Conservation (phyloP, 140 eudicot genomes). For the Flaveria floridana region DNA sequence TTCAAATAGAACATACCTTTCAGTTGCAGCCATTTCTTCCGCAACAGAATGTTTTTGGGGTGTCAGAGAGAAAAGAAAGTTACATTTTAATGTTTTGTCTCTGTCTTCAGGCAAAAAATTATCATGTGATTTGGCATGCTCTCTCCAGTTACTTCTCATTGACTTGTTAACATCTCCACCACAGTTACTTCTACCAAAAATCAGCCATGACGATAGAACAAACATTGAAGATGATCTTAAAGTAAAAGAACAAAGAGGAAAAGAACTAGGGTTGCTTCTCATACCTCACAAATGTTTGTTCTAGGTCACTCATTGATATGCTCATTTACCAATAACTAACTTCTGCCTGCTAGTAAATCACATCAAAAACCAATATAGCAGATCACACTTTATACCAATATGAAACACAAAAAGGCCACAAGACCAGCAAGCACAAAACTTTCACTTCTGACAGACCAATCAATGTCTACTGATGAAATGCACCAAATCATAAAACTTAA, state of each 20-base stretch:
- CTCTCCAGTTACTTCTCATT: constrained; percentile 57
- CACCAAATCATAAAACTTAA: not conserved
- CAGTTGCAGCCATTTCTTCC: constrained; percentile 37
- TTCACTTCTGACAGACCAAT: not conserved
- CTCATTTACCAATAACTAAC: constrained; percentile 11
- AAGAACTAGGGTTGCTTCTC: not conserved
- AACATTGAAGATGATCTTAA: not conserved
- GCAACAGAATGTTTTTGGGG: constrained; percentile 50
- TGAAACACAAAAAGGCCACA: not conserved
- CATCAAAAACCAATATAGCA: constrained; percentile 5
- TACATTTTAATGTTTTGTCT: constrained; percentile 50
- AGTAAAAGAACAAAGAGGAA: not conserved
- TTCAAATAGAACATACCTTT: constrained; percentile 43
- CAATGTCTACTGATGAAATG: not conserved
- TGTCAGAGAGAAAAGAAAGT: constrained; percentile 65
- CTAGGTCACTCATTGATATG: constrained; percentile 21
- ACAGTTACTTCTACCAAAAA: constrained; percentile 41
- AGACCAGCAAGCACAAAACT: not conserved
- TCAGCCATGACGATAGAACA: constrained; percentile 23
- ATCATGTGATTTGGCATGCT: constrained; percentile 57
- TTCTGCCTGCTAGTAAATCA: not conserved
- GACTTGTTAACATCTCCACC: constrained; percentile 40
- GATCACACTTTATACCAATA: not conserved
- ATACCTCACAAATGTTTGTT: constrained; percentile 20
- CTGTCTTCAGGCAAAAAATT: constrained; percentile 45